These are phyloP conservation scores for Sequoia sempervirens DNA, from an alignment of 75 land plant species.

Conservation along the genomic window DNA sequence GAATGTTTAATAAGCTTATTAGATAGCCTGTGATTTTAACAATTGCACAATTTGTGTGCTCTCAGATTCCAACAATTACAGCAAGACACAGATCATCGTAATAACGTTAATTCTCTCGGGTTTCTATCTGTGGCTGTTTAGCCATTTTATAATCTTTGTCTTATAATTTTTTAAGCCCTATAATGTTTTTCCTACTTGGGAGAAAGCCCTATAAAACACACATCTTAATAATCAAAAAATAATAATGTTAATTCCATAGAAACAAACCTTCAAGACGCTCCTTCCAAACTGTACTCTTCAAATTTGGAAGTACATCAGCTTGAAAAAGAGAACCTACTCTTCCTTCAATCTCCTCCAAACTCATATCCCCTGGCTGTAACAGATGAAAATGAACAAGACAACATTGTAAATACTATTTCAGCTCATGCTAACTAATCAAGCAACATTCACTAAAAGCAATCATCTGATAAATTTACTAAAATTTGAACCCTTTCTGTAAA, in stretches of 20 bases:
- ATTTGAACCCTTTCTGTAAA: neutral
- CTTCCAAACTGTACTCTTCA: constrained; percentile 96
- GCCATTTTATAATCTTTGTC: too few species aligned
- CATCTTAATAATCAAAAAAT: too few species aligned
- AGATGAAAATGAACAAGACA: neutral
- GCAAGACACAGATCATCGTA: too few species aligned
- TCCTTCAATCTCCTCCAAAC: constrained; percentile 88
- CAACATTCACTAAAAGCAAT: constrained; percentile 1
- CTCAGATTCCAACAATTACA: too few species aligned
- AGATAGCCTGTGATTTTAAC: too few species aligned
- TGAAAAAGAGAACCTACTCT: constrained; percentile 61
- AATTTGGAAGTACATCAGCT: constrained; percentile 61
- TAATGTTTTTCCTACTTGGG: too few species aligned
- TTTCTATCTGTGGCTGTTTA: too few species aligned
- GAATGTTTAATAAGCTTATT: too few species aligned
- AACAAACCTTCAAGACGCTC: constrained; percentile 92
- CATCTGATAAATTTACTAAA: neutral
- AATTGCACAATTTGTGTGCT: too few species aligned
- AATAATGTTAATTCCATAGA: neutral
- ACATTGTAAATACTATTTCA: neutral
- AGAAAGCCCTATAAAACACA: too few species aligned
- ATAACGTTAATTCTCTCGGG: too few species aligned
- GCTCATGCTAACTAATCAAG: neutral
- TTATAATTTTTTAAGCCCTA: too few species aligned
- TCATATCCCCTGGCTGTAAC: constrained; percentile 85